Conservation (phyloP, 192 early-diverging fungal genomes). For the Chytriomyces hyalinus region DNA sequence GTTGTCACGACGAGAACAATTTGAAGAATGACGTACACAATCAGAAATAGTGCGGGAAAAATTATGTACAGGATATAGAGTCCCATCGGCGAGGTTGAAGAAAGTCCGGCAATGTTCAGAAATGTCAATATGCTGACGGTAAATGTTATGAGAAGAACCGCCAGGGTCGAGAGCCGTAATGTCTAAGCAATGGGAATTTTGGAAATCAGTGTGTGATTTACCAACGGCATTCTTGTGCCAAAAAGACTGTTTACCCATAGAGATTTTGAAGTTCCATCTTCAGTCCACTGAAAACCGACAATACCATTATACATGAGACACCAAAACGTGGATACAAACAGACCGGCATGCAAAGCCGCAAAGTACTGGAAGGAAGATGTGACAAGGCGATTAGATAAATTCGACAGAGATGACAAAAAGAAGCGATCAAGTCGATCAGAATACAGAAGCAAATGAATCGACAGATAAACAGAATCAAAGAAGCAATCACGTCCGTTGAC, state of each 20-base stretch:
- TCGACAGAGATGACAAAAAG: not conserved
- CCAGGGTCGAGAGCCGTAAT: slow-evolving; percentile 81
- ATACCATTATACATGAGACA: slow-evolving; percentile 93
- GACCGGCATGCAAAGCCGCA: slow-evolving; percentile 77
- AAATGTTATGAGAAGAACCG: slow-evolving; percentile 79
- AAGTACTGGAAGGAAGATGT: slow-evolving; percentile 68
- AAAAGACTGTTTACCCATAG: slow-evolving; percentile 77
- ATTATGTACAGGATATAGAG: slow-evolving; percentile 90
- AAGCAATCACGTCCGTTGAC: not conserved
- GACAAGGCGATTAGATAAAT: not conserved
- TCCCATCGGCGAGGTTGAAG: slow-evolving; percentile 64
- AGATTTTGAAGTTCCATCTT: slow-evolving; percentile 92
- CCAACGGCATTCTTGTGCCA: no score
- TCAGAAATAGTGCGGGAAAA: slow-evolving; percentile 79
- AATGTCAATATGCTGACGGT: slow-evolving; percentile 88
- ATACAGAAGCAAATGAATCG: not conserved
- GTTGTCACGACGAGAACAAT: slow-evolving; percentile 94
- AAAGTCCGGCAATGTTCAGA: slow-evolving; percentile 66
- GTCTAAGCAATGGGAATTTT: slow-evolving; percentile 56
- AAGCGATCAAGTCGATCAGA: no score
- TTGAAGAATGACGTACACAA: slow-evolving; percentile 88
- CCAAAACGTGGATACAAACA: slow-evolving; percentile 89
- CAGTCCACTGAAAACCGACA: slow-evolving; percentile 95
- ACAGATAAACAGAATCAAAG: not conserved
- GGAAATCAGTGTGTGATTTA: no score